Conservation (phyloP, 139 green algal genomes). For the Micractinium sp. region DNA sequence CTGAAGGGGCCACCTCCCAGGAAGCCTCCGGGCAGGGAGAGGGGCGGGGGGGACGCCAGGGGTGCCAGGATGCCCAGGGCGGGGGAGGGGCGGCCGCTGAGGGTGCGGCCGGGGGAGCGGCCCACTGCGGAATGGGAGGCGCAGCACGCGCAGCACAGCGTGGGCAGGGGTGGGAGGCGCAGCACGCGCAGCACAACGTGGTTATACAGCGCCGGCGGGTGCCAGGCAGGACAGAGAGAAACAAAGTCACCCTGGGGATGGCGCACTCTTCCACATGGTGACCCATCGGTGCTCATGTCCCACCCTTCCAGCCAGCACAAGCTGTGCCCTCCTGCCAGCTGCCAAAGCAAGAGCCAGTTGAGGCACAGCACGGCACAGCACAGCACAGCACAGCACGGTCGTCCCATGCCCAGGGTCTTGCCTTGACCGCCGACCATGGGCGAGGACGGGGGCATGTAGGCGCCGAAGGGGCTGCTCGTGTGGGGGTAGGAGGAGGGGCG, state of each 20-base stretch:
- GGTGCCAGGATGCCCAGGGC: not conserved
- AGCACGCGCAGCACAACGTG: too few species aligned
- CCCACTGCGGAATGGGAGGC: not conserved
- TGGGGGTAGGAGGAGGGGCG: not conserved
- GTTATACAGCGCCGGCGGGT: too few species aligned
- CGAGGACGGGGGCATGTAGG: not conserved
- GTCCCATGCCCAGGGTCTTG: not conserved
- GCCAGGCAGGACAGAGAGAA: too few species aligned
- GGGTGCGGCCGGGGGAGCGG: slow-evolving; percentile 3
- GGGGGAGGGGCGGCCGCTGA: slow-evolving; percentile 13
- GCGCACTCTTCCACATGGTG: too few species aligned
- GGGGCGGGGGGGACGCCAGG: not conserved
- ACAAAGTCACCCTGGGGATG: too few species aligned
- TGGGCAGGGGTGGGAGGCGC: not conserved
- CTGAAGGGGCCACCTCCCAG: not conserved
- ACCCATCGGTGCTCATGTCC: too few species aligned
- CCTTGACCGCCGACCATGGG: not conserved
- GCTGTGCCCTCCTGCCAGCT: too few species aligned
- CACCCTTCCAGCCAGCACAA: not conserved
- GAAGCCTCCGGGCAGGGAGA: not conserved
- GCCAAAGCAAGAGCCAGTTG: too few species aligned
- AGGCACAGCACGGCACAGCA: too few species aligned
- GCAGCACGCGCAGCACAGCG: not conserved
- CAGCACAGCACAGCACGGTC: too few species aligned
- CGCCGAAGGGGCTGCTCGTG: not conserved